A percentile compares a stretch with the other conserved stretches of the same genome.
These are phyloP conservation scores for Candida coquimbonensis DNA, from an alignment of 805 yeast species.

Conservation along the genomic window DNA sequence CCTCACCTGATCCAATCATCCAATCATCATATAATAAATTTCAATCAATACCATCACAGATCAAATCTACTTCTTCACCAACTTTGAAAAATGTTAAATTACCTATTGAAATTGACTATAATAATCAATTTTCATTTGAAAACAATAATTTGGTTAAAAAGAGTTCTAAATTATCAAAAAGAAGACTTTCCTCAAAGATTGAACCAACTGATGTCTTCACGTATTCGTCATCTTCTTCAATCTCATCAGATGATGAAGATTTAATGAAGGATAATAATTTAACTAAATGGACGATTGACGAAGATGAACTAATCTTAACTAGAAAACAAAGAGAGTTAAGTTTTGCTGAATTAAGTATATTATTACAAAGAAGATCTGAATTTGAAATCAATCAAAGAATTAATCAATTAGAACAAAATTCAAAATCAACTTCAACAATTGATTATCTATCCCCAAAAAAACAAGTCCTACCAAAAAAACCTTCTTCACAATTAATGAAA, in stretches of 20 bases:
- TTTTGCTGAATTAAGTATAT: constrained; percentile 64
- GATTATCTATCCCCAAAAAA: neutral
- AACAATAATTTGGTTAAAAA: neutral
- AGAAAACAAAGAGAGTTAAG: constrained; percentile 53
- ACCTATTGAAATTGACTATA: constrained; percentile 1
- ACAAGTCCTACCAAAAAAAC: neutral
- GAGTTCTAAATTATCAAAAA: neutral
- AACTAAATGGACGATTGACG: constrained; percentile 46
- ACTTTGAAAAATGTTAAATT: neutral
- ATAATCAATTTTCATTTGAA: constrained; percentile 2
- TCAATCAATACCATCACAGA: constrained; percentile 5
- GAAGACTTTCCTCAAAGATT: constrained; percentile 6
- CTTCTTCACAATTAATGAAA: constrained; percentile 2
- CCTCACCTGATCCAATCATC: constrained; percentile 5
- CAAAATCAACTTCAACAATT: neutral
- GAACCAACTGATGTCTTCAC: constrained; percentile 4
- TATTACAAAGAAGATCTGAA: constrained; percentile 68
- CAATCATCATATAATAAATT: constrained; percentile 5
- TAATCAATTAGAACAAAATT: constrained; percentile 31
- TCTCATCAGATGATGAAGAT: constrained; percentile 10
- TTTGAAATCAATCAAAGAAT: constrained; percentile 65
- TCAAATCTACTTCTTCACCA: neutral
- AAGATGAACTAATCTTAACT: constrained; percentile 58
- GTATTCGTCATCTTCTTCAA: constrained; percentile 6
- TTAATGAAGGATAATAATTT: neutral